Percentiles rank a stretch among this genome's conserved stretches.
Conservation (phyloP, 148 eudicot genomes). For the Heliosperma pusillum region DNA sequence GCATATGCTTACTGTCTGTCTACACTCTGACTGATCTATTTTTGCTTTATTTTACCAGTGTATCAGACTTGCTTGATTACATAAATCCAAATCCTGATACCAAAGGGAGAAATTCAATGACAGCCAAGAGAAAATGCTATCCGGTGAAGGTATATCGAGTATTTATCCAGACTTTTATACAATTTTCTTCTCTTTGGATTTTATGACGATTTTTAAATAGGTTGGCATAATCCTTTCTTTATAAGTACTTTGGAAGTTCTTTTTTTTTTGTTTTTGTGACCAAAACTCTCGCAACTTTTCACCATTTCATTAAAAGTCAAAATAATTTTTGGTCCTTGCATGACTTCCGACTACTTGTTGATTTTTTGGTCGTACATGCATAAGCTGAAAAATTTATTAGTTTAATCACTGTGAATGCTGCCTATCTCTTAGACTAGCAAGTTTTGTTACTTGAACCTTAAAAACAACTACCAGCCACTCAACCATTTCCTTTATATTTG, state of each 20-base stretch:
- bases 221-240: not conserved
- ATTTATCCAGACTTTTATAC: not conserved
- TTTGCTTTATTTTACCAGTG: constrained; percentile 47
- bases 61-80: constrained; percentile 98
- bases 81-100: constrained; percentile 81
- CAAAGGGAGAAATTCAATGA: constrained; percentile 63
- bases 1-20: not conserved
- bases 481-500: too few species aligned
- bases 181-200: not conserved
- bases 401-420: not conserved
- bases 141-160: constrained; percentile 48
- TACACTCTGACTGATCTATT: constrained; percentile 8
- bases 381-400: not conserved
- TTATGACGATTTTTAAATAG: not conserved
- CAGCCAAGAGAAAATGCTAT: constrained; percentile 65
- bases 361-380: not conserved
- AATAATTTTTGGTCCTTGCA: too few species aligned
- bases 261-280: too few species aligned
- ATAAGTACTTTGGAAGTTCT: not conserved
- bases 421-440: too few species aligned
- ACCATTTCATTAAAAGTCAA: too few species aligned
- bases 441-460: too few species aligned
- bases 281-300: too few species aligned
- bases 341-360: not conserved
- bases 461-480: too few species aligned